Evolutionary conservation across 129 eudicot species (phyloP), one percentile per base, ranked within the genome.

Genomic region (Ambrosia trifida): DNA sequence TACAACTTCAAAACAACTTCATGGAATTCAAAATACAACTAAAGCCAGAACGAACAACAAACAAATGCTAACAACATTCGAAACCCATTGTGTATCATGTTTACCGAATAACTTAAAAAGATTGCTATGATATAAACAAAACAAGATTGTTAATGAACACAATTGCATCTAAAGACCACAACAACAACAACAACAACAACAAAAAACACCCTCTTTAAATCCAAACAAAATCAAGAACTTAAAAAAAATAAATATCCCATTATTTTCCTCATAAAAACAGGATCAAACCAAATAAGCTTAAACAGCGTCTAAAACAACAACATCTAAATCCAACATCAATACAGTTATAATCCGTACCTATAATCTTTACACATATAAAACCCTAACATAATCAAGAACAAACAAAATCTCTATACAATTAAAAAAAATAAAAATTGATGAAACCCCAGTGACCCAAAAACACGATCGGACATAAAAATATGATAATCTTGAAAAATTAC

Each of bases 381-480:
- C 14, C 66, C 76, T 33, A 30, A 44, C 24, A 41, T 44, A 24
- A 71, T 41, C 66, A 71, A 11, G 43, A 41, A 71, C 31, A 18
- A 10, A 49, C 59, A 36, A 35, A 28, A 62, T 61, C 12, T 16
- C 16, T 73, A 2, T 61, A 17, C 38, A 18, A 24, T 24, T 24
- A 24, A 24, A 24, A 24, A 47, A 14, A 68, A 68, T 32, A 19
- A 35, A 69, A 52, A 66, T 38, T 51, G 28, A 72, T 59, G 68
- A 72, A 72, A 72, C 68, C 76, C 77, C 31, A 73, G 67, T 51
- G 41, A 64, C 46, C 44, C 58, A 33, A 46, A 59, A 72, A 44
- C 20, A 59, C 7, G 72, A 74, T 53, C 35, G 16, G 13, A 13
- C 7, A 38, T 50, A 74, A 28, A 32, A 33, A 64, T 11, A 47